Conservation (phyloP, 345 rosid genomes). For the Boechera divaricarpa region DNA sequence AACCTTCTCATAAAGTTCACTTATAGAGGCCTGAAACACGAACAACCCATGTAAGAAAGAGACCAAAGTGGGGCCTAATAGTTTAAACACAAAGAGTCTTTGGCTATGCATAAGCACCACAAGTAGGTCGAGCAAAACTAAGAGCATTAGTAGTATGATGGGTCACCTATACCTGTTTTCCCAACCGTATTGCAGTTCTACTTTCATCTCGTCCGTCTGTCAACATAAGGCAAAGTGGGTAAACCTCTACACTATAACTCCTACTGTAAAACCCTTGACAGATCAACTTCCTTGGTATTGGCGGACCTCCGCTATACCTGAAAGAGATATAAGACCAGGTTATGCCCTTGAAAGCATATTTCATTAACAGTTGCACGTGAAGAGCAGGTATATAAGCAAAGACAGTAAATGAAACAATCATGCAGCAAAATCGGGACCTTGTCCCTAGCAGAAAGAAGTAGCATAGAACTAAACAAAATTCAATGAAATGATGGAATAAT, state of each 20-base stretch:
- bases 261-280: conserved; percentile 63
- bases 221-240: conserved; percentile 74
- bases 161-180: conserved; percentile 72
- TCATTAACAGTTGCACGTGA: not conserved
- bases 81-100: conserved; percentile 2
- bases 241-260: conserved; percentile 83
- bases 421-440: conserved; percentile 7
- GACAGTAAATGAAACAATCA: conserved; percentile 34
- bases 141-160: not conserved
- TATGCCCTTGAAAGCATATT: not conserved
- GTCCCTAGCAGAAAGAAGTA: not conserved
- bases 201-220: conserved; percentile 73
- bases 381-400: not conserved
- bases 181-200: conserved; percentile 57
- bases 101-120: conserved; percentile 26
- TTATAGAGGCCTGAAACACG: conserved; percentile 65
- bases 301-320: conserved; percentile 93
- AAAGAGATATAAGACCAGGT: conserved; percentile 20
- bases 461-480: not conserved
- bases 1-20: conserved; percentile 74
- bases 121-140: not conserved
- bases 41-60: conserved; percentile 30
- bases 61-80: conserved; percentile 1
- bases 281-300: conserved; percentile 87
- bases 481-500: not conserved